These are phyloP conservation scores for Mimosa pudica DNA, from an alignment of 306 rosid species.

Conservation along the genomic window DNA sequence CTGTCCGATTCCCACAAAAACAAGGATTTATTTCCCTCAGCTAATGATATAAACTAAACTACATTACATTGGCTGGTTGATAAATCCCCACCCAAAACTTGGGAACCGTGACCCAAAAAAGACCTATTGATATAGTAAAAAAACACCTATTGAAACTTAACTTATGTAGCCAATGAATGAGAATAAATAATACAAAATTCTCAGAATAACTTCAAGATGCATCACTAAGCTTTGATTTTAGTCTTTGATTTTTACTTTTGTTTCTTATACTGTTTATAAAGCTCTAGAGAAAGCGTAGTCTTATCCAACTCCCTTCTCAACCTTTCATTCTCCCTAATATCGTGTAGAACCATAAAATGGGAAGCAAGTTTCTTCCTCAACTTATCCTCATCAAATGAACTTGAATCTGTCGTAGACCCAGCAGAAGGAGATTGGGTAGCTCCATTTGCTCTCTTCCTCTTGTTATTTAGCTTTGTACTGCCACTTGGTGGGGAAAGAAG, in stretches of 20 bases:
- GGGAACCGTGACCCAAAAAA: background rate
- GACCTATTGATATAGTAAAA: background rate
- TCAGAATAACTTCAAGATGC: background rate
- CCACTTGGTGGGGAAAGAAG: constrained; percentile 48
- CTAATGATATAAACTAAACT: background rate
- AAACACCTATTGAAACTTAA: background rate
- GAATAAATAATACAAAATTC: background rate
- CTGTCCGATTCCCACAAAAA: background rate
- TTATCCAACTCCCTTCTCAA: constrained; percentile 68
- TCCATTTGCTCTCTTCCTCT: constrained; percentile 49
- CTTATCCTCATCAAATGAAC: constrained; percentile 56
- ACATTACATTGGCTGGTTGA: constrained; percentile 5
- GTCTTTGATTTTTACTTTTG: constrained; percentile 47
- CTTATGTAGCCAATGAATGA: background rate
- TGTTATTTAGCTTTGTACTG: constrained; percentile 47
- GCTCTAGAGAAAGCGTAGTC: constrained; percentile 52
- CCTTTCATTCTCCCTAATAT: constrained; percentile 74
- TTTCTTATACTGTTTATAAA: constrained; percentile 67
- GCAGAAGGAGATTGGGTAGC: constrained; percentile 36
- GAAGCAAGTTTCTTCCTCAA: constrained; percentile 59
- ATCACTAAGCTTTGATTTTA: constrained; percentile 26
- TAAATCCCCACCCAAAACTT: constrained; percentile 4
- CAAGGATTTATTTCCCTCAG: background rate
- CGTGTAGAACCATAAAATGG: constrained; percentile 67
- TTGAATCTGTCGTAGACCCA: constrained; percentile 33